Conservation (phyloP, 805 yeast species). For the Scheffersomyces spartinae region DNA sequence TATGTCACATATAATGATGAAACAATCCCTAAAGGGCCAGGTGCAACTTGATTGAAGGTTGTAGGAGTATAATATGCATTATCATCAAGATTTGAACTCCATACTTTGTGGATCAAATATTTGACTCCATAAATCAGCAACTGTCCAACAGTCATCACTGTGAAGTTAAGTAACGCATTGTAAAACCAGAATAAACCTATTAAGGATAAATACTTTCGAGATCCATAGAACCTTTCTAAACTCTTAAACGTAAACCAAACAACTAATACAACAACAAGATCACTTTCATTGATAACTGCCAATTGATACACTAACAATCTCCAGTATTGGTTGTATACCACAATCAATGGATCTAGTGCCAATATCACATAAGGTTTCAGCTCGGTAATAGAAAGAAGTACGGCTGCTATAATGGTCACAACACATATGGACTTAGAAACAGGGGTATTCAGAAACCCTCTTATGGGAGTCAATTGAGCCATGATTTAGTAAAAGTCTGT, state of each 20-base stretch:
- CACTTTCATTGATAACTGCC: conserved; percentile 49
- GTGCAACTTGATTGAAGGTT: conserved; percentile 20
- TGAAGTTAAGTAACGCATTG: conserved; percentile 29
- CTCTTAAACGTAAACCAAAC: conserved; percentile 42
- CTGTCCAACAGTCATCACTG: conserved; percentile 33
- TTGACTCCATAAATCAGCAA: conserved; percentile 5
- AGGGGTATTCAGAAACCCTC: background rate
- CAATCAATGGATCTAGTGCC: conserved; percentile 48
- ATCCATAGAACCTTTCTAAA: conserved; percentile 48
- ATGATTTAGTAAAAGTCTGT: too few relatives aligned
- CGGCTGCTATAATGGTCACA: background rate
- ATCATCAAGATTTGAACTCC: conserved; percentile 21
- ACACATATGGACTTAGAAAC: background rate
- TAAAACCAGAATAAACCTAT: conserved; percentile 34
- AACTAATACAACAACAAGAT: conserved; percentile 33
- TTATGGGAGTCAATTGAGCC: too few relatives aligned
- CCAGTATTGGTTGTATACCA: conserved; percentile 48
- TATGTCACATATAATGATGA: conserved; percentile 29
- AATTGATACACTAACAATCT: conserved; percentile 38
- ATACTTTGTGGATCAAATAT: conserved; percentile 21
- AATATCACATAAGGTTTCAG: too few relatives aligned
- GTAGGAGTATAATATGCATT: conserved; percentile 6
- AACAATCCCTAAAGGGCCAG: conserved; percentile 30
- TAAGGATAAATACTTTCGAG: conserved; percentile 39
- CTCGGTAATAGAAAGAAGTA: too few relatives aligned